Evolutionary conservation across 768 basidiomycete species (phyloP).

Genomic region (Lentinus tigrinus): DNA sequence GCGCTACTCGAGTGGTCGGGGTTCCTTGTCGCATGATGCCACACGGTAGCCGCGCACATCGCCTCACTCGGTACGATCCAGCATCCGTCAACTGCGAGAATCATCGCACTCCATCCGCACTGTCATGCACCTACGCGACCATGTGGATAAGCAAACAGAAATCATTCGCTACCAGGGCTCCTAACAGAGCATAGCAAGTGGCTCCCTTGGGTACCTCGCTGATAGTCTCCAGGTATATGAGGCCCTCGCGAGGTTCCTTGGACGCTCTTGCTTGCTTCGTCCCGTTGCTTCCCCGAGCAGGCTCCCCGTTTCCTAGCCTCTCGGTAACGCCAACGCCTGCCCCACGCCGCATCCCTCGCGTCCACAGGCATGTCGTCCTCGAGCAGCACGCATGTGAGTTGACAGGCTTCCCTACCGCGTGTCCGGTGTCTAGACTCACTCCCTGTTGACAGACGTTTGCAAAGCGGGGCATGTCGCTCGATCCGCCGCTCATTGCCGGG

Average conservation of each 20-base stretch:
- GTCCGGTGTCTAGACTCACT: conserved; percentile 8
- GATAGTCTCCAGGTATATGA: conserved; percentile 8
- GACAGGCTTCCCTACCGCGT: neutral
- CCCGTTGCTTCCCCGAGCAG: neutral
- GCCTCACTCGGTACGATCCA: conserved; percentile 6
- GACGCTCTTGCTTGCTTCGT: neutral
- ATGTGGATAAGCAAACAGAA: neutral
- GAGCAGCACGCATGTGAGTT: conserved; percentile 5
- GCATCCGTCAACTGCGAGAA: neutral
- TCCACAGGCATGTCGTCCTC: neutral
- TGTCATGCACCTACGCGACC: conserved; percentile 7
- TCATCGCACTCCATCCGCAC: neutral
- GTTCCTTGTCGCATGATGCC: conserved; percentile 6
- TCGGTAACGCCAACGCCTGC: neutral
- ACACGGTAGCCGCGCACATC: conserved; percentile 9
- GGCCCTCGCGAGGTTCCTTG: neutral
- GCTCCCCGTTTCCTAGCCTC: too few species aligned
- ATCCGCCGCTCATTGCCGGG: conserved; percentile 13
- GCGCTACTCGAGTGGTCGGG: neutral
- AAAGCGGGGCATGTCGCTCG: conserved; percentile 12
- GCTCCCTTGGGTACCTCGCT: neutral
- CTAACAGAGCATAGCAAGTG: neutral
- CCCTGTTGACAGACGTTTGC: conserved; percentile 4
- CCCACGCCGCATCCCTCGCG: neutral
- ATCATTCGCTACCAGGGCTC: neutral